Percentiles rank a stretch among this genome's conserved stretches.
Conservation (phyloP, 192 early-diverging fungal genomes). For the Rhizophlyctis rosea region DNA sequence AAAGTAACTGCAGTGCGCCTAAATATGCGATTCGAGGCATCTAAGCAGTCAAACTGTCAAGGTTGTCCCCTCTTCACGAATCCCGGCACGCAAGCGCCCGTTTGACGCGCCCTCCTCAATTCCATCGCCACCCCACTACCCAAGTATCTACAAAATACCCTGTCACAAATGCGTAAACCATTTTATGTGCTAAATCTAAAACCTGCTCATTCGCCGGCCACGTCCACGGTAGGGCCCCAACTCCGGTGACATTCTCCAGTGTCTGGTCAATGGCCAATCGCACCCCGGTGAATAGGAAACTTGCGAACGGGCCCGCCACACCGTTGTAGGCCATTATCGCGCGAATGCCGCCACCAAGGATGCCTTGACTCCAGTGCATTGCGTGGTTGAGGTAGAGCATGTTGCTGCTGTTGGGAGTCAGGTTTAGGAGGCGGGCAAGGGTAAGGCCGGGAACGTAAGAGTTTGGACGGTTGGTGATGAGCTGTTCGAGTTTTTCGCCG, state of each 20-base stretch:
- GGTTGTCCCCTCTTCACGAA: too few species aligned
- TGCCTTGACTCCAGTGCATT: slow-evolving; percentile 14
- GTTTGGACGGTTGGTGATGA: slow-evolving; percentile 12
- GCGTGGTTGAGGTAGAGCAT: slow-evolving; percentile 3
- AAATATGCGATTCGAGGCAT: too few species aligned
- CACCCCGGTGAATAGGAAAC: slow-evolving; percentile 7
- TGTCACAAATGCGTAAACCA: slow-evolving; percentile 8
- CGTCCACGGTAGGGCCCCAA: slow-evolving; percentile 16
- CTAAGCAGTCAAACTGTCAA: too few species aligned
- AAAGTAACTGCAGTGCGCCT: too few species aligned
- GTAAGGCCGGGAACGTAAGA: slow-evolving; percentile 12
- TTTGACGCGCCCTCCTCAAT: too few species aligned
- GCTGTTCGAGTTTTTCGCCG: slow-evolving; percentile 12
- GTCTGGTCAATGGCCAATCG: slow-evolving; percentile 13
- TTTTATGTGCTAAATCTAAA: slow-evolving; percentile 5
- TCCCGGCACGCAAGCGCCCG: too few species aligned
- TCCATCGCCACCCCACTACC: not conserved
- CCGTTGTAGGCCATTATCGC: slow-evolving; percentile 15
- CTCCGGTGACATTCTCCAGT: slow-evolving; percentile 16
- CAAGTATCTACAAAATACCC: slow-evolving; percentile 4
- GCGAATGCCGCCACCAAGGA: slow-evolving; percentile 9
- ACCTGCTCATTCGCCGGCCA: slow-evolving; percentile 16
- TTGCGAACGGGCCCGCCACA: slow-evolving; percentile 1
- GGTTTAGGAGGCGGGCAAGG: slow-evolving; percentile 6
- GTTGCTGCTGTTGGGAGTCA: not conserved